Evolutionary conservation across 306 rosid species (phyloP), one percentile per base, ranked within the genome.

Genomic region (Vachellia collinsii): DNA sequence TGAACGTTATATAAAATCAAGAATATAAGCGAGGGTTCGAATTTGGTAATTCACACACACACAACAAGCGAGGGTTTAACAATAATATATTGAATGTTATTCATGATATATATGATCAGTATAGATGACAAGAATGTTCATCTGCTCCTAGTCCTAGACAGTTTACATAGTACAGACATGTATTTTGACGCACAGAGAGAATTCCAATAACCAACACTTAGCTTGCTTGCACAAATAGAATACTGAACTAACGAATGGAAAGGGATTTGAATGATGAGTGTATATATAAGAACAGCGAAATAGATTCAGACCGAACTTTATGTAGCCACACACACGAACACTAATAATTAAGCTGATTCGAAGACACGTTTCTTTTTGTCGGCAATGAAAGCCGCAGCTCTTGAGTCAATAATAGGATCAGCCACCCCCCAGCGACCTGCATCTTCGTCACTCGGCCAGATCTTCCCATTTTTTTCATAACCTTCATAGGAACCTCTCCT

Each of bases 361-460:
- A 64, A 84, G 72, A 19, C 84, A 68, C 88, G 79, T 70, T 64
- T 80, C 85, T 65, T 84, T 58, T 39, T 82, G 37, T 62, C 36
- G 74, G 44, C 79, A 79, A 93, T 90, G 86, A 83, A 90, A 62
- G n/a, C 79, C 3, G 80, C 83, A 13, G 97, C 94, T 72, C 76
- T 90, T 34, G 12, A 63, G 78, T 94, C 88, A 72, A 94, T 89
- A 39, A 65, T 78, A 25, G 88, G 98, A 61, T 88, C 94, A 8
- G 91, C 97, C 2, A 84, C 87, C 20, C 90, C 86, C 77, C 78
- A 85, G 12, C 50, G 74, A 0, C 69, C 87, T 79, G 51, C 78
- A 85, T 94, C 98, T 14, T 75, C 86, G 23, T 92, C 92, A 34
- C 95, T 91, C 0, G 89, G 92, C 90, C 90, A 88, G 19, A 82